Conservation (phyloP, 176 grass and related monocot species). For the Calamus simplicifolius region DNA sequence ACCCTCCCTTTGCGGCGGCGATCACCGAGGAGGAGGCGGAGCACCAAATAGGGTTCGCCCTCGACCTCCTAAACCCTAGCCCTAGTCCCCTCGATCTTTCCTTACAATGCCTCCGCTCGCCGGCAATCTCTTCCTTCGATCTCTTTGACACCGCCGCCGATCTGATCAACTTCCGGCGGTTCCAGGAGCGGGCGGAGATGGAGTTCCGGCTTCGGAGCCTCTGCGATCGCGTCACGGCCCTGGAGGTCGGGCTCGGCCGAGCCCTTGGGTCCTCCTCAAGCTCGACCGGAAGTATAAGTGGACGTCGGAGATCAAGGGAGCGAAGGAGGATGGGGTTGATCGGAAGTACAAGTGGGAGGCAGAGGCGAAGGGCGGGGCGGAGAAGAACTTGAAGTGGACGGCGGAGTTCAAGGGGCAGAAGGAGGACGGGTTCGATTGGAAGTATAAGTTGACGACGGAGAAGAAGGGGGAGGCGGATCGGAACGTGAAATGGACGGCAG, state of each 20-base stretch:
- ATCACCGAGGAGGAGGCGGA: too few relatives aligned
- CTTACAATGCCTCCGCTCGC: background rate
- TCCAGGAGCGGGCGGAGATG: background rate
- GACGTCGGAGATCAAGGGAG: slow-evolving; percentile 37
- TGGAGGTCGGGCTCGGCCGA: slow-evolving; percentile 50
- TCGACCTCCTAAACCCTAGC: slow-evolving; percentile 5
- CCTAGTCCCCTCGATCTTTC: background rate
- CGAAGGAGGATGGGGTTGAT: background rate
- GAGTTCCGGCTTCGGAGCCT: slow-evolving; percentile 49
- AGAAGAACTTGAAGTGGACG: slow-evolving; percentile 40
- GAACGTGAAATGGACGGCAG: too few relatives aligned
- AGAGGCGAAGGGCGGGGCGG: slow-evolving; percentile 42
- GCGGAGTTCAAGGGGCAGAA: slow-evolving; percentile 35
- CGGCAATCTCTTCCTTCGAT: slow-evolving; percentile 10
- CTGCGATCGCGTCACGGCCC: slow-evolving; percentile 47
- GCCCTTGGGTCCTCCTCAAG: slow-evolving; percentile 4
- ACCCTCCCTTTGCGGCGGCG: background rate
- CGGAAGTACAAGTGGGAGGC: slow-evolving; percentile 72
- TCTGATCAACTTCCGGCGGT: background rate
- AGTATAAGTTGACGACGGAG: slow-evolving; percentile 11
- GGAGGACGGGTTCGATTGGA: slow-evolving; percentile 7
- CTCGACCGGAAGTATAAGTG: slow-evolving; percentile 56
- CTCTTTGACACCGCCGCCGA: slow-evolving; percentile 5
- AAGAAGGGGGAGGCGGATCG: background rate
- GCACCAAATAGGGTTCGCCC: background rate